A percentile compares a stretch with the other conserved stretches of the same genome.
Conservation (phyloP, 2,329 filamentous ascomycete genomes). For the Bimuria novae-zelandiae region DNA sequence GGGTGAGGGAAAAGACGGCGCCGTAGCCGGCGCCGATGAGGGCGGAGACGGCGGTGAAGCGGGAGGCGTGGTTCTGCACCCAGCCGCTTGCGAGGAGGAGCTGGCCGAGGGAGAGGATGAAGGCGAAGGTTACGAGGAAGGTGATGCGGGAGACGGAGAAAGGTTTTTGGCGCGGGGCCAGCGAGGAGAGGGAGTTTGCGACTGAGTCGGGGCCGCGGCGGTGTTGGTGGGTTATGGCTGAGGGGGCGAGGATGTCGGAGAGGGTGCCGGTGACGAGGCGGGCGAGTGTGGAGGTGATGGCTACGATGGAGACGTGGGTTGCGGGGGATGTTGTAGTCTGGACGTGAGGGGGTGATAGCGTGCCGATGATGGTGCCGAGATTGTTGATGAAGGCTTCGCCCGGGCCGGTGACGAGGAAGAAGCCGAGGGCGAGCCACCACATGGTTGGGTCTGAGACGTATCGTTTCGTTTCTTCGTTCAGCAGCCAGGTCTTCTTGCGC, state of each 20-base stretch:
- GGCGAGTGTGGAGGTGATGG: constrained; percentile 85
- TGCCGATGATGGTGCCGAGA: constrained; percentile 88
- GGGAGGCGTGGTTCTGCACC: constrained; percentile 72
- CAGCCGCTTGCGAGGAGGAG: constrained; percentile 76
- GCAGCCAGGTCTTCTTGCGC: constrained; percentile 83
- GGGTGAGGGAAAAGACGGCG: constrained; percentile 84
- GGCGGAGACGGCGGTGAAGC: constrained; percentile 85
- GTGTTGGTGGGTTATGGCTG: constrained; percentile 58
- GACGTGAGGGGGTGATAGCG: constrained; percentile 70
- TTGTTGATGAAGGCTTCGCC: constrained; percentile 99
- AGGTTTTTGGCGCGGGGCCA: constrained; percentile 31
- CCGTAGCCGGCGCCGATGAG: constrained; percentile 91
- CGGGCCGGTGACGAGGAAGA: constrained; percentile 90
- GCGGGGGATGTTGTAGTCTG: constrained; percentile 66
- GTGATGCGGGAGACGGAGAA: constrained; percentile 75
- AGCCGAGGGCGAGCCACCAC: constrained; percentile 91
- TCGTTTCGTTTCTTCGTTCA: constrained; percentile 85
- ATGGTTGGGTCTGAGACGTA: constrained; percentile 90
- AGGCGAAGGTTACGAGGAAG: constrained; percentile 76
- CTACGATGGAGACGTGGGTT: constrained; percentile 92
- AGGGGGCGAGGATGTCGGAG: constrained; percentile 80
- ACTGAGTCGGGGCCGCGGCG: constrained; percentile 54
- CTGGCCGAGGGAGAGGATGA: constrained; percentile 74
- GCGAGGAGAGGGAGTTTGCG: constrained; percentile 47
- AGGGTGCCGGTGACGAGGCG: constrained; percentile 87